Base-by-base conservation (phyloP, 768 basidiomycete genomes). In the Phylloporus scabripes region DNA sequence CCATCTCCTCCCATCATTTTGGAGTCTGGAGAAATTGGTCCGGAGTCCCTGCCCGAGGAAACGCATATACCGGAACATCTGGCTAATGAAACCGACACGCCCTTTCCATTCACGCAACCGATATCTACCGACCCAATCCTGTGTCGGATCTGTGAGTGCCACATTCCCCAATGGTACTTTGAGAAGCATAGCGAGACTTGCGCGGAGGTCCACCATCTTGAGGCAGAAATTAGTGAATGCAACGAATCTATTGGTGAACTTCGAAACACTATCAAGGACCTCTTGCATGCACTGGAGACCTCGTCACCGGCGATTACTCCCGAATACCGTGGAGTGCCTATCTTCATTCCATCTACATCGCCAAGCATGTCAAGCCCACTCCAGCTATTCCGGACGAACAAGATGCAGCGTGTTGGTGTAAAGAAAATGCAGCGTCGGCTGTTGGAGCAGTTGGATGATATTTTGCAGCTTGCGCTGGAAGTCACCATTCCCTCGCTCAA, bases 121-220 rank as follows among this genome's bases (percentile, higher is more conserved):
- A 86, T 98, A 69, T 85, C 83, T 61, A 82, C 79, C 21, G 82
- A 89, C 51, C 83, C 79, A 24, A 89, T 98, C 44, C 77, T 99
- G 18, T 98, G 96, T 71, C 88, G 96, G 26, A 99, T 99, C 54
- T 99, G 96, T 74, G 96, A 99, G 70, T 83, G 87, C 62, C 85
- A 88, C 57, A 88, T 98, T 50, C 94, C 95, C 2, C 89, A 95
- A 53, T 99, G 96, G 96, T 99, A 93, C 73, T 99, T 99, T 66
- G 96, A 98, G 73, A 98, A 97, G 73, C 96, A 99, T 73, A 98
- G 92, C 78, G 96, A 99, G 70, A 98, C 94, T 10, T 99, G 96
- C 60, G 91, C 83, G 57, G 95, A 97, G 70, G 85, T 89, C 3
- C 96, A 99, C 70, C 84, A 91, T 39, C 76, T 99, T 53, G 96